Conservation (phyloP, 176 grass and related monocot species). For the Panicum miliaceum region DNA sequence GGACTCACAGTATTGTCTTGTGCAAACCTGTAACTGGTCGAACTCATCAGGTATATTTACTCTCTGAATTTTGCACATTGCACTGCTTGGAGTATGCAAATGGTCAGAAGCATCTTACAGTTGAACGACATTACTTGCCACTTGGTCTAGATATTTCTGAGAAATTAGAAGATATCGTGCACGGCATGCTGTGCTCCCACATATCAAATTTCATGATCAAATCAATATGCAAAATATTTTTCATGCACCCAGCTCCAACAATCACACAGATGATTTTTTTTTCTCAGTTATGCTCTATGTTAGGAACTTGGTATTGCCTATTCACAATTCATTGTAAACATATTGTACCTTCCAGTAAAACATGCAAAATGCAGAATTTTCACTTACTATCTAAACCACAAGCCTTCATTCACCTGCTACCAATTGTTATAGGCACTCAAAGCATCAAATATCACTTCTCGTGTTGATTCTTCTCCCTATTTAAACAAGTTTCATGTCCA, state of each 20-base stretch:
- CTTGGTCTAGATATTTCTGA: background rate
- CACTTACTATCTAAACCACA: background rate
- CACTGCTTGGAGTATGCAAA: background rate
- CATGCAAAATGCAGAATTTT: background rate
- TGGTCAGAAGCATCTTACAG: background rate
- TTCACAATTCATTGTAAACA: background rate
- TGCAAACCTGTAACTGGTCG: conserved; percentile 96
- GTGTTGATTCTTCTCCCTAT: background rate
- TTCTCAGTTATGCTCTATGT: too few species aligned
- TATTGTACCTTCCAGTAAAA: conserved; percentile 9
- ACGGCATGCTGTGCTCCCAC: background rate
- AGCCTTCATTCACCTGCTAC: background rate
- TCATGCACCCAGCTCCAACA: background rate
- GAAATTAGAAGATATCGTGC: background rate
- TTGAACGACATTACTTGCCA: background rate
- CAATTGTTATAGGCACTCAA: background rate
- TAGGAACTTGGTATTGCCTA: background rate
- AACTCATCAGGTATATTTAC: conserved; percentile 84
- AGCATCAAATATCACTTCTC: background rate
- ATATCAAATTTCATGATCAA: background rate
- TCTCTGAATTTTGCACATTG: background rate
- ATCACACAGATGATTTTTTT: background rate
- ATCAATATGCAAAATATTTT: conserved; percentile 7
- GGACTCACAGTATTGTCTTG: conserved; percentile 75
- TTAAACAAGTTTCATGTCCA: background rate